Conservation (phyloP, 2,329 filamentous ascomycete genomes). For the Verticillium zaregamsianum region DNA sequence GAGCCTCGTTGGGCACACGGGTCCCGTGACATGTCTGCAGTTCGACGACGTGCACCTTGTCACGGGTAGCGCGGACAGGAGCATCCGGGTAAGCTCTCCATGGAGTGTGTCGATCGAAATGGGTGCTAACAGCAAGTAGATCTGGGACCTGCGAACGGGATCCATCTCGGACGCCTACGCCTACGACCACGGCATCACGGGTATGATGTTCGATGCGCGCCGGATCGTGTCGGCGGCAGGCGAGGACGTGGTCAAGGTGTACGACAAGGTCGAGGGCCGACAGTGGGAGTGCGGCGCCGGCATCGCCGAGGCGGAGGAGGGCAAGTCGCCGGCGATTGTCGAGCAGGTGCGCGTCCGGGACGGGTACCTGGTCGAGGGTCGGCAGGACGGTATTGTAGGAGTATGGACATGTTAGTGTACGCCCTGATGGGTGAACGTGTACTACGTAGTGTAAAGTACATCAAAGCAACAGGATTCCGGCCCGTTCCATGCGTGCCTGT, state of each 20-base stretch:
- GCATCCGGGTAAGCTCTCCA: slow-evolving; percentile 72
- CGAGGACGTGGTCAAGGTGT: slow-evolving; percentile 94
- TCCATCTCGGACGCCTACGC: slow-evolving; percentile 95
- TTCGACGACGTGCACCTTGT: slow-evolving; percentile 96
- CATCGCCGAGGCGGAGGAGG: slow-evolving; percentile 62
- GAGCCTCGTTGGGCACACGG: slow-evolving; percentile 92
- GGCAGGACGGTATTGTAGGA: slow-evolving; percentile 81
- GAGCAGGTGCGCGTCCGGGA: slow-evolving; percentile 89
- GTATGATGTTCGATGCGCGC: slow-evolving; percentile 94
- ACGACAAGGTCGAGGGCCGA: slow-evolving; percentile 91
- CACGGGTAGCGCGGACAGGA: slow-evolving; percentile 87
- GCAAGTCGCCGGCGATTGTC: slow-evolving; percentile 62
- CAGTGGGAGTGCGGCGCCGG: slow-evolving; percentile 97
- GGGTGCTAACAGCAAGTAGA: slow-evolving; percentile 49
- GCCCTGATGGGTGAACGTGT: background rate
- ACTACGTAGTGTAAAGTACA: background rate
- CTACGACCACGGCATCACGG: slow-evolving; percentile 86
- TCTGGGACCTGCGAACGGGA: slow-evolving; percentile 96
- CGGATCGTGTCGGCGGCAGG: slow-evolving; percentile 87
- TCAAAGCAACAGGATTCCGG: background rate
- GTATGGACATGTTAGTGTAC: slow-evolving; percentile 71
- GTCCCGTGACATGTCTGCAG: slow-evolving; percentile 87
- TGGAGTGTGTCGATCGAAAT: background rate
- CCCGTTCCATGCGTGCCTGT: background rate
- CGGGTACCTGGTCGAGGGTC: slow-evolving; percentile 88